Conservation (phyloP, 139 green algal species). For the Spirogloea muscicola region DNA sequence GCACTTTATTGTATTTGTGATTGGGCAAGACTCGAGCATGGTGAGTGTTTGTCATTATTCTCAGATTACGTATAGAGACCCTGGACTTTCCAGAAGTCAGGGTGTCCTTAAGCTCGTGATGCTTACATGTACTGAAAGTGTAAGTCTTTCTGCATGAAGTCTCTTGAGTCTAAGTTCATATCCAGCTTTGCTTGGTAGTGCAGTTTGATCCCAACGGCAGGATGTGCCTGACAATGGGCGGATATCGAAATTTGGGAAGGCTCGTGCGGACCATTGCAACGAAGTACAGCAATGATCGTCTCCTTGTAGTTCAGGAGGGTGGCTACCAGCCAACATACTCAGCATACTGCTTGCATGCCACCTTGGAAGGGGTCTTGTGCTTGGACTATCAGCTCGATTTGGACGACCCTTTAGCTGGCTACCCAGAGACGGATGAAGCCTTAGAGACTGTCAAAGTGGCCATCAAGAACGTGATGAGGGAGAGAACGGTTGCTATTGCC, state of each 20-base stretch:
- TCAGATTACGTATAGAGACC: no score
- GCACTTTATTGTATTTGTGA: conserved; percentile 6
- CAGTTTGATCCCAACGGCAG: conserved; percentile 31
- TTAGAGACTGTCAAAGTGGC: no score
- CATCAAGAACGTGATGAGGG: no score
- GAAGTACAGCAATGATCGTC: not conserved
- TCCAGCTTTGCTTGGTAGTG: no score
- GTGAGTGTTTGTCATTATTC: no score
- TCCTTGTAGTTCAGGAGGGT: conserved; percentile 12
- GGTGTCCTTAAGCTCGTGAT: no score
- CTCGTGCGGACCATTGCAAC: not conserved
- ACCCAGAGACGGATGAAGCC: no score
- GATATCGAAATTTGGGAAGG: not conserved
- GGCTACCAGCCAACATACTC: conserved; percentile 13
- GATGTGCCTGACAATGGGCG: conserved; percentile 9
- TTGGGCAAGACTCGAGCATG: conserved; percentile 15
- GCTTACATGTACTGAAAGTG: no score
- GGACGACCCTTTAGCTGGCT: conserved; percentile 4
- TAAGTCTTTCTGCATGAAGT: no score
- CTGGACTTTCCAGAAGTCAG: not conserved
- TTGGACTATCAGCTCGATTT: not conserved
- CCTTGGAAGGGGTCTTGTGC: not conserved
- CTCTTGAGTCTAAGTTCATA: no score
- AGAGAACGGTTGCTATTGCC: no score
- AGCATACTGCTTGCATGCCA: conserved; percentile 21